Evolutionary conservation across 1,284 basidiomycete species (phyloP).

Genomic region (Trichosporon ovoides): DNA sequence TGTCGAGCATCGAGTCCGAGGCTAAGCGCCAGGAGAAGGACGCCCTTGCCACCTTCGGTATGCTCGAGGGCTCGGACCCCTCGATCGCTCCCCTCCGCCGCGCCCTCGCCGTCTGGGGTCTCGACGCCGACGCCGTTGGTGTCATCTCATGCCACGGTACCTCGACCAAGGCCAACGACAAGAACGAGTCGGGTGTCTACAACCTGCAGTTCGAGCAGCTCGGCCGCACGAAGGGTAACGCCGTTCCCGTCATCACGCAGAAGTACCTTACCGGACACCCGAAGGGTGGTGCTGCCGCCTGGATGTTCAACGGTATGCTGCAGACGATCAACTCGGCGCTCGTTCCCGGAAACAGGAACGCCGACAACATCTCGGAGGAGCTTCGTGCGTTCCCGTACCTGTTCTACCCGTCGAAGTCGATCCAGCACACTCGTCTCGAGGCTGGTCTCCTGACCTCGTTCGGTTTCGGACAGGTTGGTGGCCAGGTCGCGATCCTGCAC

Average conservation of each 20-base stretch:
- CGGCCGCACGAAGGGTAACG: constrained; percentile 84
- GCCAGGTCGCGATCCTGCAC: constrained; percentile 80
- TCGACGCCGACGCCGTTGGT: constrained; percentile 82
- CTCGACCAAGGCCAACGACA: constrained; percentile 95
- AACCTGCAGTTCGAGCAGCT: constrained; percentile 86
- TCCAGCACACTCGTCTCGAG: constrained; percentile 86
- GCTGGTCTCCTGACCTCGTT: constrained; percentile 94
- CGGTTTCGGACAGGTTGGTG: constrained; percentile 98
- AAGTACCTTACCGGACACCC: constrained; percentile 94
- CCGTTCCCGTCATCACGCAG: constrained; percentile 93
- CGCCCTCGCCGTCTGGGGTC: constrained; percentile 91
- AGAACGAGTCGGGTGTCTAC: constrained; percentile 97
- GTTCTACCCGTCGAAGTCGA: constrained; percentile 94
- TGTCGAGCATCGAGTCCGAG: constrained; percentile 80
- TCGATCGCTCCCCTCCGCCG: constrained; percentile 84
- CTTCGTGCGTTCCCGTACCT: constrained; percentile 86
- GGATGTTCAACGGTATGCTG: constrained; percentile 91
- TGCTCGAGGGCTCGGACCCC: constrained; percentile 84
- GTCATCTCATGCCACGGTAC: constrained; percentile 61
- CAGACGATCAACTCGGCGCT: constrained; percentile 81
- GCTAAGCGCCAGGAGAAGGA: constrained; percentile 86
- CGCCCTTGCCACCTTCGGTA: constrained; percentile 80
- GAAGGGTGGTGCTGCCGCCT: constrained; percentile 94
- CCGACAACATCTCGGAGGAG: constrained; percentile 90
- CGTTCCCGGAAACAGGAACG: constrained; percentile 94